These are phyloP conservation scores for Aureobasidium subglaciale DNA, from an alignment of 2,329 filamentous ascomycete genomes.

Conservation along the genomic window DNA sequence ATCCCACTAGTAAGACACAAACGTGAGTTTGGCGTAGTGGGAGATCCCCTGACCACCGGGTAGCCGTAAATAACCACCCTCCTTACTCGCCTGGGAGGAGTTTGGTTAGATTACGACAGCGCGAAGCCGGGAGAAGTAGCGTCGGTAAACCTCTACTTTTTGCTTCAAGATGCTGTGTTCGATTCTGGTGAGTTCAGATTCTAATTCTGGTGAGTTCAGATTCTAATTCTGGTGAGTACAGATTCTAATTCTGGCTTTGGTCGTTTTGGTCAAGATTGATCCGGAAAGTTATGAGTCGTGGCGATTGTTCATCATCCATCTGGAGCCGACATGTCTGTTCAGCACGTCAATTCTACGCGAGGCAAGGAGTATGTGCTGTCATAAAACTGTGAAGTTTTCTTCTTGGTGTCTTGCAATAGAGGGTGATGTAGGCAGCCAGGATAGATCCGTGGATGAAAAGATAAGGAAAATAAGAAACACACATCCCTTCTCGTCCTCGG, in stretches of 20 bases:
- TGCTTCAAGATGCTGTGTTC: no score
- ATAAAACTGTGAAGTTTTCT: conserved; percentile 9
- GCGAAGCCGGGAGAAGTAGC: background rate
- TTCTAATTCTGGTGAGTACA: no score
- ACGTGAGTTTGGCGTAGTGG: conserved; percentile 2
- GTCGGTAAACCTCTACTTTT: no score
- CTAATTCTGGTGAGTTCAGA: no score
- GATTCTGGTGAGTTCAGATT: no score
- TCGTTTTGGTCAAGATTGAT: no score
- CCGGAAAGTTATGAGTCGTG: background rate
- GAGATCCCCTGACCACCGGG: background rate
- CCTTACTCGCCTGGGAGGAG: background rate
- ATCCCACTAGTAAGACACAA: conserved; percentile 10
- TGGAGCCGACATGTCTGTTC: background rate
- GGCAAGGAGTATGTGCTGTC: background rate
- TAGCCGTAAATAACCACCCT: no score
- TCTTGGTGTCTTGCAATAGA: conserved; percentile 9
- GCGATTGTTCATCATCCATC: background rate
- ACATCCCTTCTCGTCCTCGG: conserved; percentile 5
- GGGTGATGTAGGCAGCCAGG: background rate
- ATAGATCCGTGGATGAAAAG: conserved; percentile 2
- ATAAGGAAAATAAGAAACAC: conserved; percentile 8
- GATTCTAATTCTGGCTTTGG: no score
- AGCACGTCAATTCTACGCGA: background rate
- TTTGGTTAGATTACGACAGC: background rate